Base-by-base conservation (phyloP, 805 yeast genomes). In the Candida broadrunensis region DNA sequence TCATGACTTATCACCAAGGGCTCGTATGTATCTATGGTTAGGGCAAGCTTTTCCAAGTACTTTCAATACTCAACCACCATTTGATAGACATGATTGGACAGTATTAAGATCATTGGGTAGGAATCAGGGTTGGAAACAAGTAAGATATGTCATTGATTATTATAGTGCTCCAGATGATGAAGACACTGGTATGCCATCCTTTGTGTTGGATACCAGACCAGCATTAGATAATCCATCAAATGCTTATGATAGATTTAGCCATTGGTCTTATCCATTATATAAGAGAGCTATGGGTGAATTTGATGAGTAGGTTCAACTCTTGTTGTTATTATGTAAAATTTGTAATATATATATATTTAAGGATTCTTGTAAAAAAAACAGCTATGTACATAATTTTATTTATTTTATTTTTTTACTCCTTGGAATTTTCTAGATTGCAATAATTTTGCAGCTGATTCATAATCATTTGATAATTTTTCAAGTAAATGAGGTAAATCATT, bases 71-170 rank as follows among this genome's bases (percentile, higher is more conserved):
- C 84, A 84, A 47, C 88, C 95, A 3, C 99, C 99, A 5, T 93
- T 93, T 56, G 99, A 93, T 63, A 81, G 99, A 61, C 99, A 93
- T 55, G 99, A 93, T 66, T 93, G 99, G 99, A 85, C 95, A 2
- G 96, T 93, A 4, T 71, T 91, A 50, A 76, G 99, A 54, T 72
- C 79, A 11, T 64, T 61, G 37, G 79, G 78, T 3, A 40, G 38
- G 14, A 34, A 56, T 14, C 60, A 71, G 14, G 72, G 68, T 15
- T 85, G 90, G 86, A 68, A 73, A 38, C 68, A 81, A 51, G 89
- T 93, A 16, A 76, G 99, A 47, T 93, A 93, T 54, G 95, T 93
- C 23, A 89, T 93, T 54, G 99, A 93, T 61, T 93, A 91, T 61
- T 93, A 93, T 60, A 81, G 88, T n/a, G 97, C 96, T 3, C 96